phyloP scores from a whole-genome alignment of 2,329 filamentous ascomycete species.

The Trichoderma asperellum region DNA sequence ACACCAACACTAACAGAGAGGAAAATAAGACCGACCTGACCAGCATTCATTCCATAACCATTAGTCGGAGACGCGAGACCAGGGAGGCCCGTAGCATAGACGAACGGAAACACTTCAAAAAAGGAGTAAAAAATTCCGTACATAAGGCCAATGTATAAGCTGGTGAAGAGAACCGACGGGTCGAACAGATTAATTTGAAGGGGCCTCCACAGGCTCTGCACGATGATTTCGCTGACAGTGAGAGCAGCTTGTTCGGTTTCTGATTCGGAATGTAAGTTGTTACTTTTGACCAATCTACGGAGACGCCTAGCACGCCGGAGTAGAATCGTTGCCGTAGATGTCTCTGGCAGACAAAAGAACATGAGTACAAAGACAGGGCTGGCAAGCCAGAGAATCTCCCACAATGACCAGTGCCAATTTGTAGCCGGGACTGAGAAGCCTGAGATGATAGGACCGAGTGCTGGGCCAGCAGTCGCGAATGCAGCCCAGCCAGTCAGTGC shows the following conservation, averaged over 20 bases:
- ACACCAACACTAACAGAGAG: constrained; percentile 10
- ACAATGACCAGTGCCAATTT: constrained; percentile 11
- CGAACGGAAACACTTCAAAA: constrained; percentile 14
- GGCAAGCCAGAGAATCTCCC: constrained; percentile 8
- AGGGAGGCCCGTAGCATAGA: constrained; percentile 6
- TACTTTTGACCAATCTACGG: background rate
- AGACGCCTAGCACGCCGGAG: constrained; percentile 5
- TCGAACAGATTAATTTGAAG: constrained; percentile 8
- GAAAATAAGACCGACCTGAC: constrained; percentile 6
- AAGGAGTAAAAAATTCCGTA: constrained; percentile 12
- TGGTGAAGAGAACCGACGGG: constrained; percentile 13
- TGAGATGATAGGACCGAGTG: constrained; percentile 8
- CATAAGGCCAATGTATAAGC: background rate
- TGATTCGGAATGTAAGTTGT: constrained; percentile 1
- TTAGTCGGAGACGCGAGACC: background rate
- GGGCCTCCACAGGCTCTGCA: constrained; percentile 6
- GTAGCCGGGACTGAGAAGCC: constrained; percentile 11
- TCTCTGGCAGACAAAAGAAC: constrained; percentile 18
- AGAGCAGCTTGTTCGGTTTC: background rate
- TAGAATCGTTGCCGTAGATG: background rate
- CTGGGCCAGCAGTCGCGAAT: constrained; percentile 10
- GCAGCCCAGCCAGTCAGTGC: constrained; percentile 45
- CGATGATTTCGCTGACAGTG: background rate
- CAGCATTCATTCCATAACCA: constrained; percentile 6
- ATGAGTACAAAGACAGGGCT: constrained; percentile 6